Evolutionary conservation across 73 alveolate species (phyloP).

Genomic region (Paramecium caudatum): DNA sequence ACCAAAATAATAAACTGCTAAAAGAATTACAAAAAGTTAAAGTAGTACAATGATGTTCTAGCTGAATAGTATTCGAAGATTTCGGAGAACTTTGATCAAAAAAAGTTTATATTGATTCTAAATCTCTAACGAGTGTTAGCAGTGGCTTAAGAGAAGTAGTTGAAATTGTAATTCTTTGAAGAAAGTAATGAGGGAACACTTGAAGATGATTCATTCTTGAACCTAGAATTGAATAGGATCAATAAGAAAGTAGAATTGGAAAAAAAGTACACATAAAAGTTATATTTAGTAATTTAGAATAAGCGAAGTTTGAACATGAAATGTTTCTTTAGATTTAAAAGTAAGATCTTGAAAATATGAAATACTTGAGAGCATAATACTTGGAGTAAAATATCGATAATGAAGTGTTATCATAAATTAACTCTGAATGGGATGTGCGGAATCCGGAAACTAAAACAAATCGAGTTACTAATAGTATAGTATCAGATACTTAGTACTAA

Average conservation of each 20-base stretch:
- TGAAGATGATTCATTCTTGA: conserved; percentile 22
- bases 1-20: neutral
- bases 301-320: neutral
- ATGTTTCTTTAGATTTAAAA: neutral
- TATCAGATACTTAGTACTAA: conserved; percentile 39
- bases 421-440: conserved; percentile 43
- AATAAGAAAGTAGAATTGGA: conserved; percentile 29
- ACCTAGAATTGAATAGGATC: neutral
- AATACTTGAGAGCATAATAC: conserved; percentile 31
- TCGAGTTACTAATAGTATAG: conserved; percentile 57
- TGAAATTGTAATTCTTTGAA: conserved; percentile 46
- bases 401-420: conserved; percentile 27
- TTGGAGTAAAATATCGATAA: conserved; percentile 39
- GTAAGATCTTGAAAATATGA: conserved; percentile 42
- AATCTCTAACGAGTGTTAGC: conserved; percentile 5
- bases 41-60: neutral
- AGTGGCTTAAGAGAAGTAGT: conserved; percentile 13
- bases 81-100: conserved; percentile 42
- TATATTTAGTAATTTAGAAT: neutral
- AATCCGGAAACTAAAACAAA: conserved; percentile 21
- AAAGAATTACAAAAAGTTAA: neutral
- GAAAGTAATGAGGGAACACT: neutral
- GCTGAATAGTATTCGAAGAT: neutral
- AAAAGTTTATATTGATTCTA: conserved; percentile 10
- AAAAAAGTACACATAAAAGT: neutral